Evolutionary conservation across 2,329 filamentous ascomycete genomes (phyloP).

Genomic region (Onygenales sp.): DNA sequence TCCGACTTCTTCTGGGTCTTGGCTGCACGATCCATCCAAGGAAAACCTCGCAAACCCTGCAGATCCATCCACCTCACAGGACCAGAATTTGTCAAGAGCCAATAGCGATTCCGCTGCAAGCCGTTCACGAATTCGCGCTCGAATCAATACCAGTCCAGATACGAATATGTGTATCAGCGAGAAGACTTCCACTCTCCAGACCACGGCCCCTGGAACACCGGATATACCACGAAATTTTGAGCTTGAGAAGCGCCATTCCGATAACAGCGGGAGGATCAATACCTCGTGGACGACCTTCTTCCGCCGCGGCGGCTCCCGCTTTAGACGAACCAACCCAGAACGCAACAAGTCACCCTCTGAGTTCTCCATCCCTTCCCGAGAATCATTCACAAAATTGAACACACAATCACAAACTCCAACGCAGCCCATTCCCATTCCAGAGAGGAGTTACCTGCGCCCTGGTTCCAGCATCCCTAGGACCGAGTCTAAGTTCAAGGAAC

Average conservation of each 20-base stretch:
- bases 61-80: constrained; percentile 4
- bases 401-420: constrained; percentile 40
- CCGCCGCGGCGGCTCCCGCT: constrained; percentile 50
- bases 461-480: constrained; percentile 61
- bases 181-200: neutral
- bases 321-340: constrained; percentile 46
- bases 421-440: constrained; percentile 24
- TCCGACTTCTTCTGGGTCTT: constrained; percentile 15
- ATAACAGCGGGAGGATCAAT: constrained; percentile 38
- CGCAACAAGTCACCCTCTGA: constrained; percentile 51
- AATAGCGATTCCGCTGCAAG: neutral
- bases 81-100: neutral
- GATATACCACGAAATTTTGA: constrained; percentile 45
- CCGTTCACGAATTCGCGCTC: neutral
- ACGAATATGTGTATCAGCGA: neutral
- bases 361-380: constrained; percentile 86
- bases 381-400: constrained; percentile 61
- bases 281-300: constrained; percentile 65
- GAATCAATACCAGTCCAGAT: neutral
- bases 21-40: constrained; percentile 25
- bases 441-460: constrained; percentile 38
- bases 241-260: constrained; percentile 45
- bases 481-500: constrained; percentile 84
- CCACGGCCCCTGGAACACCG: constrained; percentile 24
- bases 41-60: constrained; percentile 21